Percentiles rank a stretch among this genome's conserved stretches.
phyloP scores from a whole-genome alignment of 2,329 filamentous ascomycete species.

The Claviceps fusiformis region DNA sequence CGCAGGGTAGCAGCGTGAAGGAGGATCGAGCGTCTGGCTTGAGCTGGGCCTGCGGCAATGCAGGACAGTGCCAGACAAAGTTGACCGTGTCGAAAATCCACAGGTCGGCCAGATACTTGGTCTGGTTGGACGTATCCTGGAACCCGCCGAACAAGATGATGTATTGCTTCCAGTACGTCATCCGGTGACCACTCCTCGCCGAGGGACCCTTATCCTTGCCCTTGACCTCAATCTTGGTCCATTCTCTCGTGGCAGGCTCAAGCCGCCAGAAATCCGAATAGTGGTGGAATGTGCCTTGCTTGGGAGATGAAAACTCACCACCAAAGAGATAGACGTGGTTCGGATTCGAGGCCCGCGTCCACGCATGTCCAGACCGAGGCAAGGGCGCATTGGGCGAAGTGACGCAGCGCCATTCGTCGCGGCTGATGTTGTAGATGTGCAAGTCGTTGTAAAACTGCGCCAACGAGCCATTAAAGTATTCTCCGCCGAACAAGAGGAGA shows the following conservation, averaged over 20 bases:
- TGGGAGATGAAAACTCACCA: conserved; percentile 90
- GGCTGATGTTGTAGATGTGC: conserved; percentile 61
- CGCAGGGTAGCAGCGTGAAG: conserved; percentile 83
- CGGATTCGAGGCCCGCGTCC: conserved; percentile 77
- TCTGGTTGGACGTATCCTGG: conserved; percentile 90
- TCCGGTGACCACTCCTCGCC: conserved; percentile 80
- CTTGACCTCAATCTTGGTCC: conserved; percentile 73
- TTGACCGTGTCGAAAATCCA: conserved; percentile 92
- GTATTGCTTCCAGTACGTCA: conserved; percentile 96
- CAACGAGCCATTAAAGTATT: conserved; percentile 86
- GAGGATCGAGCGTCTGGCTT: conserved; percentile 86
- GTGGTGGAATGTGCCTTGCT: conserved; percentile 97
- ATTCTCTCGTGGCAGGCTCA: conserved; percentile 73
- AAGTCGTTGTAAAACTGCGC: conserved; percentile 60
- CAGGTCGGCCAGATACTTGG: conserved; percentile 82
- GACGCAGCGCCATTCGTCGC: conserved; percentile 80
- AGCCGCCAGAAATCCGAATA: conserved; percentile 98
- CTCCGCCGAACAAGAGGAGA: conserved; percentile 82
- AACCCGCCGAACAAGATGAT: conserved; percentile 93
- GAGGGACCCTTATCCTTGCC: conserved; percentile 68
- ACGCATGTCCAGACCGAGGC: conserved; percentile 84
- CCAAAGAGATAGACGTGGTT: conserved; percentile 85
- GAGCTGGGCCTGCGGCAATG: conserved; percentile 61
- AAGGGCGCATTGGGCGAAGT: conserved; percentile 85
- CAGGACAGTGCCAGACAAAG: conserved; percentile 71